A percentile compares a stretch with the other conserved stretches of the same genome.
Evolutionary conservation across 2,329 filamentous ascomycete species (phyloP).

Genomic region (Epichloe hybrida): DNA sequence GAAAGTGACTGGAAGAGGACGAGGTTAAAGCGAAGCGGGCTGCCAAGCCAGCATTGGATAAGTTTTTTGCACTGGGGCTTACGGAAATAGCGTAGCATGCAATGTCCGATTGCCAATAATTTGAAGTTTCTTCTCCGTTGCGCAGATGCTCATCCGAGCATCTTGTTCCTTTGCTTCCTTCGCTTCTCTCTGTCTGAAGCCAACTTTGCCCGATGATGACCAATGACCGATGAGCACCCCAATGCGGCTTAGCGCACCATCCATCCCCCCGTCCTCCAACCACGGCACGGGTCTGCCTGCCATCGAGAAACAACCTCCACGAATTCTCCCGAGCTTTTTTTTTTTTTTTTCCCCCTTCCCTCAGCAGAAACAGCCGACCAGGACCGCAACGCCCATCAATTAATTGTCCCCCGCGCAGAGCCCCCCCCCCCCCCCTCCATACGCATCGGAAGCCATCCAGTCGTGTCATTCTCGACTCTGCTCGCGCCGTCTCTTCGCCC

Average conservation of each 20-base stretch:
- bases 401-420: constrained; percentile 20
- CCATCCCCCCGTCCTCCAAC: constrained; percentile 3
- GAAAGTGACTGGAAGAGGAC: constrained; percentile 5
- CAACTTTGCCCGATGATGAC: too few relatives aligned
- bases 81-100: too few relatives aligned
- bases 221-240: constrained; percentile 6
- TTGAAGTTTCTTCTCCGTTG: too few relatives aligned
- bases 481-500: constrained; percentile 6
- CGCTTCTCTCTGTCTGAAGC: too few relatives aligned
- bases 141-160: not conserved
- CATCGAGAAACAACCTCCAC: constrained; percentile 17
- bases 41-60: too few relatives aligned
- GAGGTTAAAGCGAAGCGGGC: not conserved
- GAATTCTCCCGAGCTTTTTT: constrained; percentile 37
- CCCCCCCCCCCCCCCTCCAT: not conserved
- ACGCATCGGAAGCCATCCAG: not conserved
- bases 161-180: not conserved
- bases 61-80: too few relatives aligned
- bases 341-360: constrained; percentile 16
- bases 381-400: constrained; percentile 14
- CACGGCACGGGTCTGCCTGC: constrained; percentile 4
- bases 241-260: constrained; percentile 18
- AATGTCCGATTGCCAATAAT: too few relatives aligned
- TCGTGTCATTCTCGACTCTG: not conserved
- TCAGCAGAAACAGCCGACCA: constrained; percentile 12